Evolutionary conservation across 73 alveolate genomes (phyloP).

Genomic region (Blepharisma japonicum): DNA sequence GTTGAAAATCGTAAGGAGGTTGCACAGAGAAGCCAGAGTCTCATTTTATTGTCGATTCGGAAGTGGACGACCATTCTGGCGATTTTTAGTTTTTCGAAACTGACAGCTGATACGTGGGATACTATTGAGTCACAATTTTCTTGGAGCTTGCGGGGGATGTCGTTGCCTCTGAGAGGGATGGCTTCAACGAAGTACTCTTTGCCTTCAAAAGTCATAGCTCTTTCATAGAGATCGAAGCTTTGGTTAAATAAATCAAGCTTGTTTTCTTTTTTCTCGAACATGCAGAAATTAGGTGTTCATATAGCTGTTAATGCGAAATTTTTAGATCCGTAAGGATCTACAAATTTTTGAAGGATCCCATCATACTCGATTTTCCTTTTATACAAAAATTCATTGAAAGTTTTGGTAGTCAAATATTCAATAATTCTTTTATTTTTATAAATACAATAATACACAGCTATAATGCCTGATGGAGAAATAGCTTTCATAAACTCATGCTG

Average conservation of each 20-base stretch:
- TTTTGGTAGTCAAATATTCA: background rate
- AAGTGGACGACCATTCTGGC: slow-evolving; percentile 84
- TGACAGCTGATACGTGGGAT: slow-evolving; percentile 77
- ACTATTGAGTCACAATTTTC: slow-evolving; percentile 75
- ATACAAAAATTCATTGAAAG: slow-evolving; percentile 14
- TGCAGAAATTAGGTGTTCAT: slow-evolving; percentile 86
- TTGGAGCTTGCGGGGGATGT: slow-evolving; percentile 70
- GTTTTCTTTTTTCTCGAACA: slow-evolving; percentile 80
- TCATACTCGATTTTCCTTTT: slow-evolving; percentile 61
- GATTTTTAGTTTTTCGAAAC: slow-evolving; percentile 75
- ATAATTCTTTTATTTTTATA: background rate
- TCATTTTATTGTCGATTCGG: slow-evolving; percentile 68
- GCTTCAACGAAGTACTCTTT: slow-evolving; percentile 77
- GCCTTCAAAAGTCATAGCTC: slow-evolving; percentile 89
- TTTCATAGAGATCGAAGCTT: slow-evolving; percentile 67
- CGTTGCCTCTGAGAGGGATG: slow-evolving; percentile 74
- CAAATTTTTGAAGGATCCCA: slow-evolving; percentile 84
- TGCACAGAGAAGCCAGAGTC: slow-evolving; percentile 81
- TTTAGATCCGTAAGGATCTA: slow-evolving; percentile 78
- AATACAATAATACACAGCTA: slow-evolving; percentile 70
- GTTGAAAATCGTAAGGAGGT: slow-evolving; percentile 61
- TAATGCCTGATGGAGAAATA: slow-evolving; percentile 74
- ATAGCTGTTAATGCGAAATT: slow-evolving; percentile 68
- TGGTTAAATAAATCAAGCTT: slow-evolving; percentile 53
- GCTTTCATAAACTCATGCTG: slow-evolving; percentile 68